phyloP scores from a whole-genome alignment of 1,284 basidiomycete genomes.

The Porodaedalea pini region DNA sequence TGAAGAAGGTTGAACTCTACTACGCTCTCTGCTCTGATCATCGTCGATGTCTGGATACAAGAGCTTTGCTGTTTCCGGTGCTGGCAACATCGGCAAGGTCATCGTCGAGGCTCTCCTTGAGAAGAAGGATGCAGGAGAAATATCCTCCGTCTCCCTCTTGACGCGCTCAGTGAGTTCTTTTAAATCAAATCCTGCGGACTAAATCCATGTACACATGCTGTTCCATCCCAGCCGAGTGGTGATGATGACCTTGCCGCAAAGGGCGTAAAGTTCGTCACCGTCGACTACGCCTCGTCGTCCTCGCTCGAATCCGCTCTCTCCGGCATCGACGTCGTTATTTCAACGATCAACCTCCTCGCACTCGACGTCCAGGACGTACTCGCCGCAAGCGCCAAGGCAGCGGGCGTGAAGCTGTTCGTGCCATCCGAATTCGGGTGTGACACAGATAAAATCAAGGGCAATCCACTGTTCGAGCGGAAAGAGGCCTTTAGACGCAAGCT shows the following conservation, averaged over 20 bases:
- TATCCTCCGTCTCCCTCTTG: constrained; percentile 14
- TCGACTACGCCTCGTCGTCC: constrained; percentile 32
- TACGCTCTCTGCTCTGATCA: too few species aligned
- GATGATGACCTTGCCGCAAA: constrained; percentile 4
- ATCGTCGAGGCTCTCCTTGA: constrained; percentile 25
- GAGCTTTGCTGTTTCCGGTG: constrained; percentile 26
- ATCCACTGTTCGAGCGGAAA: constrained; percentile 20
- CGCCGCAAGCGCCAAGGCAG: constrained; percentile 36
- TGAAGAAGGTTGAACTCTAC: too few species aligned
- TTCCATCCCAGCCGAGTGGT: too few species aligned
- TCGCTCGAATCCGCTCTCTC: constrained; percentile 30
- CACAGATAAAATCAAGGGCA: constrained; percentile 27
- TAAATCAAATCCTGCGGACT: too few species aligned
- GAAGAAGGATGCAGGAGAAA: constrained; percentile 15
- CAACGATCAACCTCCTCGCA: constrained; percentile 35
- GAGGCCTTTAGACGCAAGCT: constrained; percentile 25
- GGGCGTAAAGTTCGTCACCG: constrained; percentile 29
- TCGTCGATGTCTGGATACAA: constrained; percentile 27
- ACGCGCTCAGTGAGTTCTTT: constrained; percentile 19
- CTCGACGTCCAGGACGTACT: constrained; percentile 29
- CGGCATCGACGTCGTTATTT: constrained; percentile 35
- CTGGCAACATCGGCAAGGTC: constrained; percentile 24
- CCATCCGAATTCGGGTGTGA: constrained; percentile 37
- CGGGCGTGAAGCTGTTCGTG: constrained; percentile 37
- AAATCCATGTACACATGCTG: constrained; percentile 29